These are phyloP conservation scores for Fusarium marasasianum DNA, from an alignment of 2,329 filamentous ascomycete species.

Conservation along the genomic window DNA sequence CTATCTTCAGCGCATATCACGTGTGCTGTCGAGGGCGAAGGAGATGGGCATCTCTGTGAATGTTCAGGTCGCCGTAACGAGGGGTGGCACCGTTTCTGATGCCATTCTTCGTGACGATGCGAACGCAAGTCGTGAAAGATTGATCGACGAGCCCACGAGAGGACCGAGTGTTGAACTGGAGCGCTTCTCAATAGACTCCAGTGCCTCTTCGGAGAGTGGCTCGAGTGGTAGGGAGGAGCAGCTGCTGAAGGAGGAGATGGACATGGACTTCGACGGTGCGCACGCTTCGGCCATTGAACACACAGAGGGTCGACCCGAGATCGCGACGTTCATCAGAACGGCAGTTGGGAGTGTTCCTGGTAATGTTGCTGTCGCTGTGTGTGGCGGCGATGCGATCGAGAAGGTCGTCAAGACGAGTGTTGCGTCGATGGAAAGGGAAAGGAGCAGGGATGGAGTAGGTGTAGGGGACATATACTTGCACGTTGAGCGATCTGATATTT, in stretches of 20 bases:
- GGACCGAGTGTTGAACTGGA: conserved; percentile 33
- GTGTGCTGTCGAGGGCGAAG: conserved; percentile 28
- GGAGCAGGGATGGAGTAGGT: conserved; percentile 10
- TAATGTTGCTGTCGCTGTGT: conserved; percentile 35
- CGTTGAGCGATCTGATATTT: conserved; percentile 37
- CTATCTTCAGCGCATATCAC: conserved; percentile 30
- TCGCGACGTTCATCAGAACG: conserved; percentile 28
- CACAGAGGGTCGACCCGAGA: conserved; percentile 38
- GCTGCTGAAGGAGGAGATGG: conserved; percentile 38
- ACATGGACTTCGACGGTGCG: conserved; percentile 28
- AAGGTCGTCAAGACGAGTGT: conserved; percentile 30
- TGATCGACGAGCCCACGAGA: conserved; percentile 27
- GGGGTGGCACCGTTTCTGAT: background rate
- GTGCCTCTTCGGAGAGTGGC: conserved; percentile 17
- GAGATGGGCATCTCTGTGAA: conserved; percentile 36
- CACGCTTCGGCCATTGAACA: conserved; percentile 29
- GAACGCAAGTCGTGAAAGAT: conserved; percentile 35
- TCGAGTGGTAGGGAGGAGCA: conserved; percentile 23
- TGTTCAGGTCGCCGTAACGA: conserved; percentile 37
- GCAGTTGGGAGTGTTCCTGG: conserved; percentile 29
- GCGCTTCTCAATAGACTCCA: conserved; percentile 38
- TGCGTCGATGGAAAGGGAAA: conserved; percentile 15
- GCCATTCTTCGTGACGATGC: conserved; percentile 1
- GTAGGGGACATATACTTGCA: conserved; percentile 33
- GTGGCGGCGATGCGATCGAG: conserved; percentile 36